These are phyloP conservation scores for Immersiella caudata DNA, from an alignment of 495 filamentous ascomycete species.

Conservation along the genomic window DNA sequence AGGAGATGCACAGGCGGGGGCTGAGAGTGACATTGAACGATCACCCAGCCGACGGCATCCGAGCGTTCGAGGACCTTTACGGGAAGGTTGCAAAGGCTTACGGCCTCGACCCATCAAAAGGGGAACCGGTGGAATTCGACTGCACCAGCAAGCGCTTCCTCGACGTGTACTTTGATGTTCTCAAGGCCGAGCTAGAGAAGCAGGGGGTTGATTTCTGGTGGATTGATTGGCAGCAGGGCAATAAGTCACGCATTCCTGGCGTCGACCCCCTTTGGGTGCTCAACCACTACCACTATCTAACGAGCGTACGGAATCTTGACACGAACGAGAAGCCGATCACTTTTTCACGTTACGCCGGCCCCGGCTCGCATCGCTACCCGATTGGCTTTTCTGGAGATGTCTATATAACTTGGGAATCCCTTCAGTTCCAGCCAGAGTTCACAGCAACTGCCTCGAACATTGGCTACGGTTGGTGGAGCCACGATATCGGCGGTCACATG, in stretches of 20 bases:
- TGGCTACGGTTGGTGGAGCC: slow-evolving; percentile 67
- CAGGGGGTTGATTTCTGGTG: slow-evolving; percentile 62
- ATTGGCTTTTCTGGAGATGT: slow-evolving; percentile 65
- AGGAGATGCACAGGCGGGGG: slow-evolving; percentile 46
- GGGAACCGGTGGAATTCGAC: slow-evolving; percentile 58
- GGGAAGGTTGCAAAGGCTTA: slow-evolving; percentile 52
- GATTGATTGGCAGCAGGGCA: slow-evolving; percentile 67
- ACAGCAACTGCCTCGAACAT: slow-evolving; percentile 65
- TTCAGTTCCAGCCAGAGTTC: slow-evolving; percentile 65
- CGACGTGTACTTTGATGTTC: slow-evolving; percentile 60
- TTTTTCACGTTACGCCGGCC: slow-evolving; percentile 61
- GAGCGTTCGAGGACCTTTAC: slow-evolving; percentile 56
- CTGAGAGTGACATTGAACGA: slow-evolving; percentile 58
- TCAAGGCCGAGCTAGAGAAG: slow-evolving; percentile 54
- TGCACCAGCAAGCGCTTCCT: slow-evolving; percentile 53
- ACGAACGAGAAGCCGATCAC: slow-evolving; percentile 36
- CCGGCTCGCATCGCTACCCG: slow-evolving; percentile 62
- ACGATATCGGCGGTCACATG: slow-evolving; percentile 64
- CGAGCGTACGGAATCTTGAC: slow-evolving; percentile 40
- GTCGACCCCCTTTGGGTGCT: slow-evolving; percentile 65
- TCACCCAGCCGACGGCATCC: slow-evolving; percentile 59
- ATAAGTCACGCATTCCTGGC: slow-evolving; percentile 52
- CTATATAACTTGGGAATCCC: slow-evolving; percentile 56
- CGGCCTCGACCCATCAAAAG: slow-evolving; percentile 45
- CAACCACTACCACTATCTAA: slow-evolving; percentile 63